Evolutionary conservation across 768 basidiomycete species (phyloP).

Genomic region (Suillus sp.): DNA sequence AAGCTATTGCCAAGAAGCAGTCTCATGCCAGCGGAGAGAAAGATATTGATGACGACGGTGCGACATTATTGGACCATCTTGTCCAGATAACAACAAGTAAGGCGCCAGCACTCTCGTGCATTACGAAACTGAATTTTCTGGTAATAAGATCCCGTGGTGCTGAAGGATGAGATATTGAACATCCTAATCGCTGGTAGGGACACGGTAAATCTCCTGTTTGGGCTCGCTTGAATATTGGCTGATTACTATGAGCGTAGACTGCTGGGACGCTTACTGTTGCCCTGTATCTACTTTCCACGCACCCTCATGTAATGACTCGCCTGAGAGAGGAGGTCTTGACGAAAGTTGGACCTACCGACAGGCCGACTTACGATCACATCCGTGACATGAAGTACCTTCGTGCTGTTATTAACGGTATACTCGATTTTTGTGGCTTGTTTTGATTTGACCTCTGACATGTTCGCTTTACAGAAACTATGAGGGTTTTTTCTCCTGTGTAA

Average conservation of each 20-base stretch:
- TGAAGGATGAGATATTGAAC: conserved; percentile 37
- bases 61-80: conserved; percentile 58
- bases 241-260: conserved; percentile 39
- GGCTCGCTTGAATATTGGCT: conserved; percentile 27
- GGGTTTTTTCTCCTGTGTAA: conserved; percentile 55
- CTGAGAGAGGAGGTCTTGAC: conserved; percentile 58
- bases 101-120: conserved; percentile 34
- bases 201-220: neutral
- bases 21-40: conserved; percentile 23
- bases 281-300: conserved; percentile 49
- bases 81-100: conserved; percentile 49
- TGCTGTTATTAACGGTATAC: conserved; percentile 62
- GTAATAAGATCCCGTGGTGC: conserved; percentile 28
- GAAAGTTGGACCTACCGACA: conserved; percentile 48
- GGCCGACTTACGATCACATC: conserved; percentile 57
- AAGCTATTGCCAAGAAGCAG: conserved; percentile 49
- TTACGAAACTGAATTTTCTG: neutral
- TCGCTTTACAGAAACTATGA: conserved; percentile 46
- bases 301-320: conserved; percentile 47
- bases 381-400: conserved; percentile 64
- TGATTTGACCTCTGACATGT: neutral
- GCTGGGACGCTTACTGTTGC: conserved; percentile 38
- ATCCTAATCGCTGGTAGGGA: conserved; percentile 37
- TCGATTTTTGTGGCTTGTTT: neutral
- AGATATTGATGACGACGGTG: conserved; percentile 35